These are phyloP conservation scores for Hypsizygus marmoreus DNA, from an alignment of 768 basidiomycete species.

Conservation along the genomic window DNA sequence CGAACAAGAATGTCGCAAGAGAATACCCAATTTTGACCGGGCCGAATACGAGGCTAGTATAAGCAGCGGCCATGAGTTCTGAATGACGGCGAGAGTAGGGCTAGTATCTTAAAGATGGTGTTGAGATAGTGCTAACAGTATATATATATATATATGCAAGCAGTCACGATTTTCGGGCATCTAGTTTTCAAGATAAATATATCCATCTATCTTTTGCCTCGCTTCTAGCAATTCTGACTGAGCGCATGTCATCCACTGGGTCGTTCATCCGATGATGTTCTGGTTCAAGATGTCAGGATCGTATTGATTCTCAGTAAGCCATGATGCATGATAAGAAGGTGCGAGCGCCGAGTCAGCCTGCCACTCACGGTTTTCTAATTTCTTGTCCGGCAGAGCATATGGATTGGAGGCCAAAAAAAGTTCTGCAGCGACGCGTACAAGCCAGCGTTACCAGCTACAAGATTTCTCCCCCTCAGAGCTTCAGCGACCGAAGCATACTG, in stretches of 20 bases:
- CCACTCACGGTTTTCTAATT: too few relatives aligned
- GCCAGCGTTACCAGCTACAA: too few relatives aligned
- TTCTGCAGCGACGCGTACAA: too few relatives aligned
- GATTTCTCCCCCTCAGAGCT: too few relatives aligned
- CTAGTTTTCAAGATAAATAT: conserved; percentile 78
- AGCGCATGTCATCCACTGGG: neutral
- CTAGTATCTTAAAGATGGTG: neutral
- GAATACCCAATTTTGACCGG: conserved; percentile 1
- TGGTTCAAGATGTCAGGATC: too few relatives aligned
- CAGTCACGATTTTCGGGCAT: conserved; percentile 59
- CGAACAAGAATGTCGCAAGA: conserved; percentile 1
- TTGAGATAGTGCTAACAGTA: conserved; percentile 33
- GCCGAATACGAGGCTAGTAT: neutral
- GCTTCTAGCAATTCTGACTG: neutral
- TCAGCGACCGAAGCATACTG: too few relatives aligned
- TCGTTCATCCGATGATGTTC: too few relatives aligned
- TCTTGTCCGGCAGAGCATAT: too few relatives aligned
- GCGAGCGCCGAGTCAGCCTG: too few relatives aligned
- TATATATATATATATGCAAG: too few relatives aligned
- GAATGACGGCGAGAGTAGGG: neutral
- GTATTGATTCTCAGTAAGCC: neutral
- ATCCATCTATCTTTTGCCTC: conserved; percentile 65
- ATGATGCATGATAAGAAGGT: too few relatives aligned
- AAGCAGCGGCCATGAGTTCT: neutral
- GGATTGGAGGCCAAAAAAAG: too few relatives aligned